Conservation (phyloP, 805 yeast genomes). For the Pichia ethanolica region DNA sequence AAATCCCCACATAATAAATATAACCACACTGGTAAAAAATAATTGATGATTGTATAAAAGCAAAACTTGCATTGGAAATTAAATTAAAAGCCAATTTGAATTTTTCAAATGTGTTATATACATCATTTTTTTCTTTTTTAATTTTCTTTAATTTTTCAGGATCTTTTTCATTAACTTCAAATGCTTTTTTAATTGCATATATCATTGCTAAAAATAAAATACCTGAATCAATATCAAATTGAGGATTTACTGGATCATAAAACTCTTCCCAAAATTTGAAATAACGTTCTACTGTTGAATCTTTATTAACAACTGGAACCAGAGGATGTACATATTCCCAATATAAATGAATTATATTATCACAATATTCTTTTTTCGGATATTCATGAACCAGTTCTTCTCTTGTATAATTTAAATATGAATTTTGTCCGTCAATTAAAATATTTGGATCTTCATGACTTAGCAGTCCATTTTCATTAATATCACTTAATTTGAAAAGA, state of each 20-base stretch:
- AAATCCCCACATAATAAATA: slow-evolving; percentile 10
- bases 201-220: slow-evolving; percentile 10
- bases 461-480: slow-evolving; percentile 1
- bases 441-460: slow-evolving; percentile 1
- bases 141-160: background rate
- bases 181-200: slow-evolving; percentile 8
- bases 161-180: slow-evolving; percentile 7
- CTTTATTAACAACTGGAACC: slow-evolving; percentile 11
- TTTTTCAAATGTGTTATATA: slow-evolving; percentile 8
- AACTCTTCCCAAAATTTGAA: slow-evolving; percentile 9
- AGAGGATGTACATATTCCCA: slow-evolving; percentile 13
- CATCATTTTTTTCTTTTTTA: slow-evolving; percentile 1
- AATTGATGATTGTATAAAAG: slow-evolving; percentile 10
- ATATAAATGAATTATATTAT: slow-evolving; percentile 6
- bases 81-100: slow-evolving; percentile 8
- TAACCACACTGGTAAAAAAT: slow-evolving; percentile 9
- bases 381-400: slow-evolving; percentile 4
- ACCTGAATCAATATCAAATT: slow-evolving; percentile 10
- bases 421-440: slow-evolving; percentile 5
- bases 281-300: background rate
- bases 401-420: background rate
- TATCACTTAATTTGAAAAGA: slow-evolving; percentile 9
- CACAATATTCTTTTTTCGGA: slow-evolving; percentile 9
- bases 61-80: slow-evolving; percentile 7
- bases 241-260: background rate